Base-by-base conservation (phyloP, 2,329 filamentous ascomycete genomes). In the Didymella segeticola region DNA sequence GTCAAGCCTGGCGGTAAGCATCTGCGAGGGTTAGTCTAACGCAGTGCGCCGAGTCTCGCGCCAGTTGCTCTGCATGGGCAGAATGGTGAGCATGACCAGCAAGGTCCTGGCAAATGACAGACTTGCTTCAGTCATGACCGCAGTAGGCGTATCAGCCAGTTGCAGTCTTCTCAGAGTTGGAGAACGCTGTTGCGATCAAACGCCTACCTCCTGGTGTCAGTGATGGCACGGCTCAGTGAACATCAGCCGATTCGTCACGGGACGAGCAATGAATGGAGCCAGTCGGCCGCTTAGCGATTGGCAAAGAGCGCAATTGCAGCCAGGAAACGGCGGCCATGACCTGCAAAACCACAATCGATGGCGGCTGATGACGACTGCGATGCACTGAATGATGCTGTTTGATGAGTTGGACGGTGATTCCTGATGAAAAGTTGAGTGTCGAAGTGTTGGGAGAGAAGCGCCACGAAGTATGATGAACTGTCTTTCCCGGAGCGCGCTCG, bases 201-300 rank as follows among this genome's bases (percentile, higher is more conserved):
- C 17, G 23, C 31, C 38, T 30, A 33, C 39, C 33, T 43, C 25
- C 33, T 48, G 51, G 31, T 38, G 34, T 48, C 38, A 39, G 14
- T 38, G 22, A 11, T 29, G 25, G 27, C 33, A 36, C 43, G 43
- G 50, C 50, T 53, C 43, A 31, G 11, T 38, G 43, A 20, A 37
- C 50, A 47, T 53, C 43, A 53, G 50, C 43, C 43, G 37, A 53
- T 47, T 48, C 45, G 51, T 53, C 51, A 53, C 51, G 43, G 50
- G 50, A 53, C 37, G 38, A 23, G 25, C 36, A 20, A 42, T 45
- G 23, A 37, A 53, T 43, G 25, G 29, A 47, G 50, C 37, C 48
- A 41, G 34, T 27, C 51, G 38, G 50, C 50, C 20, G 26, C 34
- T 53, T 53, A 22, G 45, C 36, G 33, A 39, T 48, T 53, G 51